These are phyloP conservation scores for Microdochium paspali DNA, from an alignment of 2,329 filamentous ascomycete species.

Conservation along the genomic window DNA sequence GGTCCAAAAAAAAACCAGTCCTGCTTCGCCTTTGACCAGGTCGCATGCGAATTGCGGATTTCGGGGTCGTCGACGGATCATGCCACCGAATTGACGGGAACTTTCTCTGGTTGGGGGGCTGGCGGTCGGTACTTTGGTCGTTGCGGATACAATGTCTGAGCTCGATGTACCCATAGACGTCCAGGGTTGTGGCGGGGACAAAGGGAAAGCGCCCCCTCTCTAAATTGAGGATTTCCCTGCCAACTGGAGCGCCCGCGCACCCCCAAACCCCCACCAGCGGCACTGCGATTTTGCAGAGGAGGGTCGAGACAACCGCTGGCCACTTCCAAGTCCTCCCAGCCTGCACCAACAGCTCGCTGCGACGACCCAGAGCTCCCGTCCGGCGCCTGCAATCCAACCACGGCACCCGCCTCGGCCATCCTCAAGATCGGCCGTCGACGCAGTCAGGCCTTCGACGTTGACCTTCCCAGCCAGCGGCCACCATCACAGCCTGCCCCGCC, in stretches of 20 bases:
- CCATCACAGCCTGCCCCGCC: constrained; percentile 5
- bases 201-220: not conserved
- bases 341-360: not conserved
- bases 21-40: too few relatives aligned
- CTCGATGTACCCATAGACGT: not conserved
- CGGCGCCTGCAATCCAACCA: not conserved
- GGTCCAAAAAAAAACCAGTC: not conserved
- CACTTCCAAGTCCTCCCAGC: not conserved
- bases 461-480: constrained; percentile 2
- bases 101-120: too few relatives aligned
- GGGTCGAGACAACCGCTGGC: not conserved
- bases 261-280: not conserved
- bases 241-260: not conserved
- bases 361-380: not conserved
- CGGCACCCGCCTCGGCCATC: not conserved
- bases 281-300: not conserved
- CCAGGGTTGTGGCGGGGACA: not conserved
- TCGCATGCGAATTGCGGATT: too few relatives aligned
- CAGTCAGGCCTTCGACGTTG: not conserved
- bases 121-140: not conserved
- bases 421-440: not conserved
- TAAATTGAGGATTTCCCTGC: constrained; percentile 1
- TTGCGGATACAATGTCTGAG: not conserved
- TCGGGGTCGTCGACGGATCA: too few relatives aligned
- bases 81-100: too few relatives aligned